Evolutionary conservation across 768 basidiomycete species (phyloP), one percentile per base, ranked within the genome.

Genomic region (Naganishia onofrii): DNA sequence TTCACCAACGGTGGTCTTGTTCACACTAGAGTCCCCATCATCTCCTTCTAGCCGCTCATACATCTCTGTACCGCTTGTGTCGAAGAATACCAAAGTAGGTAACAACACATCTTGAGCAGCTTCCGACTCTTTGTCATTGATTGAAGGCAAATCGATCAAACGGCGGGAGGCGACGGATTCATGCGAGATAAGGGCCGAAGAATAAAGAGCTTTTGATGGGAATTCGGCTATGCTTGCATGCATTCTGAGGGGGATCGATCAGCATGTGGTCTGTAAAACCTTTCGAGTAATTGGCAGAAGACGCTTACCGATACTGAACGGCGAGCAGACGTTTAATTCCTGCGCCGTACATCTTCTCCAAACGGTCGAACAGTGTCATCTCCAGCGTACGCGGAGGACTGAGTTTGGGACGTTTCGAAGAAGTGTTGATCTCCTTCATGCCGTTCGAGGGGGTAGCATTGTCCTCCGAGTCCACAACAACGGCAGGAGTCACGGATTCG

Each of bases 51-150:
- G 72, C 19, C 91, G 83, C 78, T 98, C 96, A 75, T 88, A 96
- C 76, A 91, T 95, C 78, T 96, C 93, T 74, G 91, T 93, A 0
- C 93, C 93, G 3, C 91, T 87, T 0, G 93, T 99, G 77, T 99
- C 96, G 74, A 91, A 92, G 79, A 98, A 99, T 1, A 94, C 87
- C 1, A 97, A 86, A 0, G 92, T 91, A 0, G 85, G 90, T 3
- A 84, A 85, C 7, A 97, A 82, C 3, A 87, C 80, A 67, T 95
- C 95, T 71, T 86, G 87, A 54, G 85, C 83, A 44, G 90, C 91
- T 48, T 89, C 88, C 1, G 65, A 70, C 0, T 83, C 83, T 29
- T 80, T 82, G 2, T 84, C 81, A 12, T 80, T 78, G 19, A 78
- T 82, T 38, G 86, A 86, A 0, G 89, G 85, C 3, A 93, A 81